A percentile compares a stretch with the other conserved stretches of the same genome.
Evolutionary conservation across 129 eudicot genomes (phyloP).

Genomic region (Gnaphalium uliginosum): DNA sequence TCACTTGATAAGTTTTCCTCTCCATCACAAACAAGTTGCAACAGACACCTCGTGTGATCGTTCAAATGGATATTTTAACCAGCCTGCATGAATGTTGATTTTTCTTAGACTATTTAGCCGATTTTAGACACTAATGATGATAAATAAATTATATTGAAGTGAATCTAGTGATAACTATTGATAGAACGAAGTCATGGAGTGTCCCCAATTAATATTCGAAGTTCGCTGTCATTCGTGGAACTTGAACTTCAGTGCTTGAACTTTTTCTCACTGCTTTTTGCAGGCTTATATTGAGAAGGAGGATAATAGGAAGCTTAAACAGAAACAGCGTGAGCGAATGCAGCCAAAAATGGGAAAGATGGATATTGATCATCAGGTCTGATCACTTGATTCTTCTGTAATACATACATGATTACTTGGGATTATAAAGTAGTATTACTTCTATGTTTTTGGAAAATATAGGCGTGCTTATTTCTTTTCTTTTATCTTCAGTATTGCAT

Average conservation of each 20-base stretch:
- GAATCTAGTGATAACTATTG: background rate
- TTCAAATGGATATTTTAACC: no score
- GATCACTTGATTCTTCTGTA: background rate
- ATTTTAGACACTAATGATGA: background rate
- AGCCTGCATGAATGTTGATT: background rate
- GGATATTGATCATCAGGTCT: constrained; percentile 98
- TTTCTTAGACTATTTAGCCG: background rate
- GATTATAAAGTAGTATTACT: constrained; percentile 12
- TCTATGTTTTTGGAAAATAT: background rate
- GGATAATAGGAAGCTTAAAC: constrained; percentile 91
- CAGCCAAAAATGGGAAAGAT: constrained; percentile 99
- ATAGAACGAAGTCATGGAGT: background rate
- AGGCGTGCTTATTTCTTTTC: background rate
- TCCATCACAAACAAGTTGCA: background rate
- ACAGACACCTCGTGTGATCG: no score
- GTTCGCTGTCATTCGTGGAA: background rate
- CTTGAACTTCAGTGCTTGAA: background rate
- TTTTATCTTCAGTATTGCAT: background rate
- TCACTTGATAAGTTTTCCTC: background rate
- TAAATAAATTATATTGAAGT: background rate
- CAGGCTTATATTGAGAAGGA: constrained; percentile 99
- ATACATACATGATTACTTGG: background rate
- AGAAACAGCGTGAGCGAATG: constrained; percentile 98
- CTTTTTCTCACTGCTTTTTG: constrained; percentile 11
- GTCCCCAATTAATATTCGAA: background rate